A percentile compares a stretch with the other conserved stretches of the same genome.
Conservation (phyloP, 257 asterid genomes). For the Nicotiana otophora region DNA sequence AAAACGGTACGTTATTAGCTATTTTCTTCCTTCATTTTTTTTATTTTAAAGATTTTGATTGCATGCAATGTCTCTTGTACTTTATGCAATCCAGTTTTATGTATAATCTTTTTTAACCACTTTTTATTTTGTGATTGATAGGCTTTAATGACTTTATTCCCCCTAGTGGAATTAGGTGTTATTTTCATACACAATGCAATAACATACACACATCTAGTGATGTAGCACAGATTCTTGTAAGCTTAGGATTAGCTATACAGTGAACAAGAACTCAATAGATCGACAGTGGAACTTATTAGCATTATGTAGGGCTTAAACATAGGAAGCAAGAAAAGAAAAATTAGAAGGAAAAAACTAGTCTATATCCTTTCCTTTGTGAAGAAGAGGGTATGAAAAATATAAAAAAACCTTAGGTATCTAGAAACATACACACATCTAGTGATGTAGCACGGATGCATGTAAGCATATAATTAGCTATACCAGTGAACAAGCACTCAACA, state of each 20-base stretch:
- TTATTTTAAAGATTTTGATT: neutral
- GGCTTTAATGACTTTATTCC: neutral
- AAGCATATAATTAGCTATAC: neutral
- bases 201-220: neutral
- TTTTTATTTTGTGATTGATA: neutral
- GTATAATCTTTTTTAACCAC: neutral
- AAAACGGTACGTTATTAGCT: conserved; percentile 51
- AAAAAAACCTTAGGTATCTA: neutral
- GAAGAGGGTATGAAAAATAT: neutral
- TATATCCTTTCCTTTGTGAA: neutral
- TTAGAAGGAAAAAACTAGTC: neutral
- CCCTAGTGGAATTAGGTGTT: neutral
- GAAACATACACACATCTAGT: neutral
- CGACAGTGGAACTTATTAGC: no score
- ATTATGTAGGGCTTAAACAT: neutral
- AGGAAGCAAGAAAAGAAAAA: neutral
- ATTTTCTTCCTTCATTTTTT: neutral
- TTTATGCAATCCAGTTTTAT: neutral
- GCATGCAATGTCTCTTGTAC: neutral
- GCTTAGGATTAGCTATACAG: no score
- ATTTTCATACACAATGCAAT: neutral
- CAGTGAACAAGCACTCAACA: neutral
- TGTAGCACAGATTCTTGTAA: neutral
- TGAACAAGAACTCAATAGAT: no score
- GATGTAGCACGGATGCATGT: neutral